These are phyloP conservation scores for Trichoderma sp. DNA, from an alignment of 2,329 filamentous ascomycete species.

Conservation along the genomic window DNA sequence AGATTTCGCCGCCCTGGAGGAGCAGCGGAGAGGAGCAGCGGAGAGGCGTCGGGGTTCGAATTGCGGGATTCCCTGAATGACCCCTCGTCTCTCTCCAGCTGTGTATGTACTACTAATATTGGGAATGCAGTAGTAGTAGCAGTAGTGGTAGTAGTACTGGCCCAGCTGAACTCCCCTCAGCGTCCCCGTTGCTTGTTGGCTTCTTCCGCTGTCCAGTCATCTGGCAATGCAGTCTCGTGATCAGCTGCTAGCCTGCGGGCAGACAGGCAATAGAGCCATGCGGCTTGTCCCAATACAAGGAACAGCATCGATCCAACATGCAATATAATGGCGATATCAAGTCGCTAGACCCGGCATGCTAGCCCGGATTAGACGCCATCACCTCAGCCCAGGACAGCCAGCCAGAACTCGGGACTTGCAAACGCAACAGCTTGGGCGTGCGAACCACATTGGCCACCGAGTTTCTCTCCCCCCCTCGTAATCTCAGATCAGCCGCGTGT, in stretches of 20 bases:
- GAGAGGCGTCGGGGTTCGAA: not conserved
- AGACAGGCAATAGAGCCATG: not conserved
- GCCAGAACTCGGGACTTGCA: not conserved
- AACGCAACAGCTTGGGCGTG: not conserved
- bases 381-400: conserved; percentile 1
- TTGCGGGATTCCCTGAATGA: not conserved
- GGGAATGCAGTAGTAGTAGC: no score
- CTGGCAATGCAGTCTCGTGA: not conserved
- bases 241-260: not conserved
- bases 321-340: not conserved
- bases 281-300: not conserved
- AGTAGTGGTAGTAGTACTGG: no score
- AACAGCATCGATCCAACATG: not conserved
- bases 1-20: not conserved
- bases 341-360: not conserved
- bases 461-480: not conserved
- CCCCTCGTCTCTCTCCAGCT: not conserved
- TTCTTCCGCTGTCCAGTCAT: not conserved
- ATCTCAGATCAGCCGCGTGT: conserved; percentile 6
- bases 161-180: not conserved
- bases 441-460: not conserved
- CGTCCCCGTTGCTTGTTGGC: not conserved
- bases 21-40: not conserved
- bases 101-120: no score
- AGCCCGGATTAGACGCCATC: not conserved